Base-by-base conservation (phyloP, 202 grass and related monocot species). In the Carex arenaria region DNA sequence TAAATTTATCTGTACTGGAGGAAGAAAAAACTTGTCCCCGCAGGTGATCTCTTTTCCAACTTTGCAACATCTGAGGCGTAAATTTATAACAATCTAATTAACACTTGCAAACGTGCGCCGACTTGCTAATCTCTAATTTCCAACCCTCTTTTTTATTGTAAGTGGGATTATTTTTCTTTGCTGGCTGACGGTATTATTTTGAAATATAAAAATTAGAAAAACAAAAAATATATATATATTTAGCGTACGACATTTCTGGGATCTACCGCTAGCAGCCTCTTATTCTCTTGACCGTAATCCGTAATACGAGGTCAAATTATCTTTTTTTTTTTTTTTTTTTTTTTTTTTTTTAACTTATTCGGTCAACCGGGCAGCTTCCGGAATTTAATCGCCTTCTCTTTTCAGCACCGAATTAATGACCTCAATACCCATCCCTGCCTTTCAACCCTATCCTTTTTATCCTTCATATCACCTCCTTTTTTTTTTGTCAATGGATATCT, bases 291-390 rank as follows among this genome's bases (percentile, higher is more conserved):
- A 80, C 38, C 2, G 20, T 28, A 53, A 61, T 82, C 61, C 20
- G 47, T 51, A 82, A 82, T 51, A 34, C 17, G 40, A 65, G 79
- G 79, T 67, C 79, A 82, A 82, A 82, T 53, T 81, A 61, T 30
- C 10, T 36, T 28, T 72, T 49, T 72, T 1, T 26, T 26, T 26
- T 26, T 26, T 26, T 26, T n/a, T n/a, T n/a, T n/a, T n/a, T n/a
- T n/a, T 38, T 38, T 4, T 36, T 40, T 40, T 40, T 80, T 66
- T 82, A 68, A 47, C 18, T 36, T 23, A 12, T n/a, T 82, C 10
- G 80, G 80, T 82, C 63, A 82, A 82, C 40, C 17, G 15, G 64
- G 80, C 78, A 80, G 61, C 61, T 1, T 26, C 34, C 78, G 2
- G 80, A 52, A 68, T 68, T 82, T 54, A 82, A 67, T 81, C 32